Evolutionary conservation across 257 asterid genomes (phyloP), one percentile per base, ranked within the genome.

Genomic region (Apocynum venetum): DNA sequence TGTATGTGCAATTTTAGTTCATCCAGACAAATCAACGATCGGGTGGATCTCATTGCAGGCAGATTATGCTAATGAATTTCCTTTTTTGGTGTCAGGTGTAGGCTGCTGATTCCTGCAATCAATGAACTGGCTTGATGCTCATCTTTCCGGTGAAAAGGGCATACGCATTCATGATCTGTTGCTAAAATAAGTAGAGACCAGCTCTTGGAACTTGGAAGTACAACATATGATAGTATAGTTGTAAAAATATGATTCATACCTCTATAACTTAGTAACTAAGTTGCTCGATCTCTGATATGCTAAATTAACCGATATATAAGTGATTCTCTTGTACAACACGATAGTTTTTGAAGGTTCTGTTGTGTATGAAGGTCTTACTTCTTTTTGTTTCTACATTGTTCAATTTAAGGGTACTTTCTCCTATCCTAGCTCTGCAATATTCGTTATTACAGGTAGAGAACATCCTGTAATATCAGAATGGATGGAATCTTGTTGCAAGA

Each of bases 171-270:
- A 66, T 74, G 72, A 44, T 44, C 10, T 71, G 36, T 47, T 6
- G 61, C 13, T 55, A 53, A 46, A 74, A 67, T 79, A 67, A 79
- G 31, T 66, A 15, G 48, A 17, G 63, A 55, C 61, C 55, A 79
- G 64, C 72, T 79, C 56, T 74, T 74, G 79, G 61, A 56, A 41
- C 63, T 55, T 74, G 76, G 52, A 74, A 79, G 44, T 53, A 69
- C 71, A 43, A 53, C 36, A 73, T 66, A 55, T 44, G 44, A 46
- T 66, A 53, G 46, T 67, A 65, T 41, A 66, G 70, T 8, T 67
- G 82, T 73, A 51, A 61, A 79, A 43, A 43, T 41, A 44, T 68
- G 53, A 68, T 43, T 68, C 46, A 66, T 38, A 64, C 17, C 10
- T 36, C 71, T 35, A 6, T 40, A 40, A 44, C 72, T 66, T 66